Evolutionary conservation across 148 eudicot species (phyloP).

Genomic region (Simmondsia chinensis): DNA sequence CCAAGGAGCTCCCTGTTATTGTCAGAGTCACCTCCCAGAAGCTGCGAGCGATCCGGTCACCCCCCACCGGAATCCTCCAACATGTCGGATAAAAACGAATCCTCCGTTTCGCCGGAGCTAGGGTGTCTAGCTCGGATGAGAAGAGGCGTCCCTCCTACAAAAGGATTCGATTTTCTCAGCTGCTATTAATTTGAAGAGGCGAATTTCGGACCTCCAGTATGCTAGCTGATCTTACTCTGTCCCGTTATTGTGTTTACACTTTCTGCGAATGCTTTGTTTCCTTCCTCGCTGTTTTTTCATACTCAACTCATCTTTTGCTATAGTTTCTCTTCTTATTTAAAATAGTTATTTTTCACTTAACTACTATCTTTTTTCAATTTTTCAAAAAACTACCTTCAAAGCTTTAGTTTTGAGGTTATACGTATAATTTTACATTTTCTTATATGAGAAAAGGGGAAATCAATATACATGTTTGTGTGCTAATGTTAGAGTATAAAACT

Average conservation of each 20-base stretch:
- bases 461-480: too few species aligned
- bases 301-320: not conserved
- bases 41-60: slow-evolving; percentile 44
- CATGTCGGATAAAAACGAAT: not conserved
- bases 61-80: not conserved
- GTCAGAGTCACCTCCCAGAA: too few species aligned
- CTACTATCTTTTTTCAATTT: too few species aligned
- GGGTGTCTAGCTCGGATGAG: slow-evolving; percentile 19
- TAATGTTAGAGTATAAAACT: too few species aligned
- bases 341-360: too few species aligned
- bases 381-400: too few species aligned
- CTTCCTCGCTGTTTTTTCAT: not conserved
- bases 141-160: slow-evolving; percentile 1
- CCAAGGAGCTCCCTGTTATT: too few species aligned
- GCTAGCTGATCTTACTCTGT: slow-evolving; percentile 1
- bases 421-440: too few species aligned
- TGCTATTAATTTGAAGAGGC: slow-evolving; percentile 16
- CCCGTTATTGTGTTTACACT: not conserved
- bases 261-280: not conserved
- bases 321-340: too few species aligned
- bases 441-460: too few species aligned
- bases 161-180: slow-evolving; percentile 1
- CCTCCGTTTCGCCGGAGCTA: slow-evolving; percentile 5
- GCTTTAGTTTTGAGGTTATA: too few species aligned
- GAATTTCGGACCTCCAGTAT: slow-evolving; percentile 7